Conservation (phyloP, 495 filamentous ascomycete genomes). For the Neurospora tetraspora region DNA sequence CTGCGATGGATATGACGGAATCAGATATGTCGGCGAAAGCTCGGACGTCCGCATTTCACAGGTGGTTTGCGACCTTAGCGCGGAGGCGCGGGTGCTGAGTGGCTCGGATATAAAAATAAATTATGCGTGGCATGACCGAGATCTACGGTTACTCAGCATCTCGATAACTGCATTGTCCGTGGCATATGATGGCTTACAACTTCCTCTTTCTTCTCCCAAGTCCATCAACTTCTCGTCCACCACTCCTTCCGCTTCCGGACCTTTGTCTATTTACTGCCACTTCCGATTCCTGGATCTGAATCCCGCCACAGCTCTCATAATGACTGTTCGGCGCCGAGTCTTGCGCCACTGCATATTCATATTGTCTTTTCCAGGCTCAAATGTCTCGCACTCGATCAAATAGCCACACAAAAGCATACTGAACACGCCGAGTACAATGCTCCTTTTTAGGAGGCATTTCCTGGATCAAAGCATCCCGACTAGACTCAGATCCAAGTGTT, state of each 20-base stretch:
- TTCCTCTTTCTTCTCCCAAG: neutral
- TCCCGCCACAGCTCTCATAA: neutral
- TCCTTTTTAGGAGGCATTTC: neutral
- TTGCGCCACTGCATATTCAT: neutral
- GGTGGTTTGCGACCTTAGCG: neutral
- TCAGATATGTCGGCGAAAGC: neutral
- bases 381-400: neutral
- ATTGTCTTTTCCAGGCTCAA: neutral
- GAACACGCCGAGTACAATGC: neutral
- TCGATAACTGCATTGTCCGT: neutral
- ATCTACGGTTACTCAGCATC: neutral
- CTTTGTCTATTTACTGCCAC: neutral
- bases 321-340: neutral
- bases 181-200: neutral
- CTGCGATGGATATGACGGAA: neutral
- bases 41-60: neutral
- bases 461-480: neutral
- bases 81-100: neutral
- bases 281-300: neutral
- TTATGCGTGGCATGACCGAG: neutral
- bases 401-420: neutral
- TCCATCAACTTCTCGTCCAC: neutral
- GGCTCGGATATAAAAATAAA: neutral
- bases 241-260: neutral
- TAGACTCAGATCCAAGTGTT: neutral